Percentiles rank a stretch among this genome's conserved stretches.
These are phyloP conservation scores for Entomortierella parvispora DNA, from an alignment of 192 early-diverging fungal species.

Conservation along the genomic window DNA sequence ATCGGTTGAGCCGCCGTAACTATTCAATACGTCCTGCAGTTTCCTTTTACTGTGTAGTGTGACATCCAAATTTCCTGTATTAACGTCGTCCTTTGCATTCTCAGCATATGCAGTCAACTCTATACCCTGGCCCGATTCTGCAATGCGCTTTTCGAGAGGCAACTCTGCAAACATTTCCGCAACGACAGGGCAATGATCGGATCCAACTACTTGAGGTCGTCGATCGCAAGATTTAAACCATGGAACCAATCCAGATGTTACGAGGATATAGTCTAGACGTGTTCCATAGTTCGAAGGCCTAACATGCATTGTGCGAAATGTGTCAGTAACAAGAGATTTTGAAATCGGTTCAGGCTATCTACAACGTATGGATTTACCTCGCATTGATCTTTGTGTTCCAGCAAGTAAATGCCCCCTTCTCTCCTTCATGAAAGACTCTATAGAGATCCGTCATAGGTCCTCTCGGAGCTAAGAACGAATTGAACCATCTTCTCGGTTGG, in stretches of 20 bases:
- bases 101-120: neutral
- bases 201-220: slow-evolving; percentile 70
- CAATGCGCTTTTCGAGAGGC: slow-evolving; percentile 3
- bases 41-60: neutral
- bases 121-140: slow-evolving; percentile 10
- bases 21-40: slow-evolving; percentile 16
- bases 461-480: slow-evolving; percentile 62
- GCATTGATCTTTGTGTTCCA: slow-evolving; percentile 84
- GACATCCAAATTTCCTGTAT: neutral
- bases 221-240: slow-evolving; percentile 72
- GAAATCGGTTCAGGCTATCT: neutral
- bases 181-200: slow-evolving; percentile 85
- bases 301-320: neutral
- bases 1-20: slow-evolving; percentile 34
- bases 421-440: slow-evolving; percentile 69
- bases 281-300: slow-evolving; percentile 69
- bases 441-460: slow-evolving; percentile 75
- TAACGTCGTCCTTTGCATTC: too few species aligned
- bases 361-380: slow-evolving; percentile 43
- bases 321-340: neutral
- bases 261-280: slow-evolving; percentile 81
- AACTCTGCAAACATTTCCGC: slow-evolving; percentile 47
- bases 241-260: slow-evolving; percentile 57
- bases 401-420: slow-evolving; percentile 63
- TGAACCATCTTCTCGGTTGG: slow-evolving; percentile 72